These are phyloP conservation scores for Termitomyces sp. DNA, from an alignment of 768 basidiomycete species.

Conservation along the genomic window DNA sequence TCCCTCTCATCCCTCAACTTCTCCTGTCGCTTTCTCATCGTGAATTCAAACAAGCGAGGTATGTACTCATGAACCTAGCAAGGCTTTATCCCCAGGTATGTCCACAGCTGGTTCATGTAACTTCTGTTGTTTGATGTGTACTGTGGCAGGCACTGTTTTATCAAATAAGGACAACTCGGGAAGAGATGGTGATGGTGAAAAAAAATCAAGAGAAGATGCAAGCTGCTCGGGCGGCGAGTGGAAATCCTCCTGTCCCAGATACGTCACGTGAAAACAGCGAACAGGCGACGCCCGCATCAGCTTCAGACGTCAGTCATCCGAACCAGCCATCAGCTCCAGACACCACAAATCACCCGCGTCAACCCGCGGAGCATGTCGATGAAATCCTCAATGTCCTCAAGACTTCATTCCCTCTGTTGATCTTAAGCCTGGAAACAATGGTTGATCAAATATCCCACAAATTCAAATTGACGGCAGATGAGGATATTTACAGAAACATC, in stretches of 20 bases:
- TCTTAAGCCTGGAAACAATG: slow-evolving; percentile 94
- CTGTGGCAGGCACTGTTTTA: slow-evolving; percentile 82
- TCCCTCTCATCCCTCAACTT: slow-evolving; percentile 92
- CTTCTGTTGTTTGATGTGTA: background rate
- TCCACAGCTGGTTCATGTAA: slow-evolving; percentile 2
- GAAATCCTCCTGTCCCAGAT: slow-evolving; percentile 24
- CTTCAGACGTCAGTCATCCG: slow-evolving; percentile 12
- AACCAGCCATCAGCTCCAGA: slow-evolving; percentile 14
- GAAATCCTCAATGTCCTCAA: slow-evolving; percentile 92
- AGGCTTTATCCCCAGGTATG: slow-evolving; percentile 88
- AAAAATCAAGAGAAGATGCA: slow-evolving; percentile 35
- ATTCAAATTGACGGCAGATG: slow-evolving; percentile 86
- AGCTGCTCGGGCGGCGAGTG: slow-evolving; percentile 27
- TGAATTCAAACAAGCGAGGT: slow-evolving; percentile 89
- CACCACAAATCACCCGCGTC: slow-evolving; percentile 37
- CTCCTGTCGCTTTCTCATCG: slow-evolving; percentile 84
- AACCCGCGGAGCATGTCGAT: slow-evolving; percentile 87
- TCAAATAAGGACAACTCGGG: slow-evolving; percentile 71
- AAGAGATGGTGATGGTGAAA: slow-evolving; percentile 36
- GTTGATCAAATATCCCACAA: slow-evolving; percentile 89
- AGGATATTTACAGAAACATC: slow-evolving; percentile 90
- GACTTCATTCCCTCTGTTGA: slow-evolving; percentile 91
- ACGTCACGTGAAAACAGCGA: slow-evolving; percentile 19
- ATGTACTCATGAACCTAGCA: slow-evolving; percentile 84
- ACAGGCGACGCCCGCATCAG: slow-evolving; percentile 15